Conservation (phyloP, 768 basidiomycete species). For the Suillus americanus region DNA sequence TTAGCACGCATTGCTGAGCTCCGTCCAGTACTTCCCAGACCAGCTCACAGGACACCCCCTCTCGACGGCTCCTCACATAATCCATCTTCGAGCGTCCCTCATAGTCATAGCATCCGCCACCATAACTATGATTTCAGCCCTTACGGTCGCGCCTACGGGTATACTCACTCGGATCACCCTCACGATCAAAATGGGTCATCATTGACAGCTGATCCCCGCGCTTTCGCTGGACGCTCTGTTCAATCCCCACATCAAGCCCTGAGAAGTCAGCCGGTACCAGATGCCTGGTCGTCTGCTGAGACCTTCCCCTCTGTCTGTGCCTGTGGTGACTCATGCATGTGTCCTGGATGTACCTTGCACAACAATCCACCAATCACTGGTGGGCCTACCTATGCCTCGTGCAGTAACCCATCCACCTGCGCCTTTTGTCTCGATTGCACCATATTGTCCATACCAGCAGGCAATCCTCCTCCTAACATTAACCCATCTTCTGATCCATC, state of each 20-base stretch:
- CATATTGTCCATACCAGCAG: slow-evolving; percentile 48
- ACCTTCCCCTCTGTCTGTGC: slow-evolving; percentile 53
- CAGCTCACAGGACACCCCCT: slow-evolving; percentile 27
- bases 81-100: slow-evolving; percentile 45
- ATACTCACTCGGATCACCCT: slow-evolving; percentile 36
- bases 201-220: slow-evolving; percentile 18
- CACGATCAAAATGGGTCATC: slow-evolving; percentile 22
- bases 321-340: slow-evolving; percentile 63
- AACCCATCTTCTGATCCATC: slow-evolving; percentile 43
- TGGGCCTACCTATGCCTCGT: slow-evolving; percentile 38
- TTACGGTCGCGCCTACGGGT: slow-evolving; percentile 66
- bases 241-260: slow-evolving; percentile 27
- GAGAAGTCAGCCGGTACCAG: slow-evolving; percentile 25
- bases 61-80: slow-evolving; percentile 43
- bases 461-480: slow-evolving; percentile 40
- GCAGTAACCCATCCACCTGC: slow-evolving; percentile 38
- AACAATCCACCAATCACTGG: slow-evolving; percentile 37
- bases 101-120: slow-evolving; percentile 42
- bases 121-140: slow-evolving; percentile 59
- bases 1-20: slow-evolving; percentile 62
- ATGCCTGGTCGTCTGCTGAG: slow-evolving; percentile 23
- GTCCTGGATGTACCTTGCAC: slow-evolving; percentile 65
- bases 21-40: slow-evolving; percentile 71
- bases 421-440: slow-evolving; percentile 63
- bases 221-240: slow-evolving; percentile 23